Evolutionary conservation across 2,329 filamentous ascomycete genomes (phyloP).

Genomic region (Aspergillus sp.): DNA sequence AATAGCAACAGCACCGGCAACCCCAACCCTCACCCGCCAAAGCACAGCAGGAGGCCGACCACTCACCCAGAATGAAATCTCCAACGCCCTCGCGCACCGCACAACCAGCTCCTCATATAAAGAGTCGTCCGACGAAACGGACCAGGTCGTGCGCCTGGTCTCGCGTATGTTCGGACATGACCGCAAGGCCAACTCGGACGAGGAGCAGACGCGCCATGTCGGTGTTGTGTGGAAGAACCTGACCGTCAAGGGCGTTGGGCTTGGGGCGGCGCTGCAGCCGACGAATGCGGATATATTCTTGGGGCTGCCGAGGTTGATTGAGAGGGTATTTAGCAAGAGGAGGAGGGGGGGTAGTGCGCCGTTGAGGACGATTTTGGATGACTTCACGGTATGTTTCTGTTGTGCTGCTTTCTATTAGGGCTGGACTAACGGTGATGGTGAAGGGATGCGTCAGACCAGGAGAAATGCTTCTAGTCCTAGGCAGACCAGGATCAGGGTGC

Average conservation of each 20-base stretch:
- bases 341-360: slow-evolving; percentile 41
- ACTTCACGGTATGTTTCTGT: slow-evolving; percentile 48
- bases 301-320: slow-evolving; percentile 48
- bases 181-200: slow-evolving; percentile 64
- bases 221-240: slow-evolving; percentile 70
- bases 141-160: slow-evolving; percentile 51
- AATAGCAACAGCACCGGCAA: too few species aligned
- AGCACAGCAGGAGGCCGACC: neutral
- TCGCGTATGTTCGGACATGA: slow-evolving; percentile 69
- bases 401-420: neutral
- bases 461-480: slow-evolving; percentile 42
- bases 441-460: slow-evolving; percentile 43
- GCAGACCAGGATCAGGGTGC: slow-evolving; percentile 54
- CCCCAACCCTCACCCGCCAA: neutral
- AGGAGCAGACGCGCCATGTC: slow-evolving; percentile 67
- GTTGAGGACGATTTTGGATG: slow-evolving; percentile 65
- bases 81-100: slow-evolving; percentile 26
- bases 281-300: slow-evolving; percentile 59
- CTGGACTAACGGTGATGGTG: neutral
- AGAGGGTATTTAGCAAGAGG: slow-evolving; percentile 41
- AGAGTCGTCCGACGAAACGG: slow-evolving; percentile 29
- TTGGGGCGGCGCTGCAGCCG: slow-evolving; percentile 62
- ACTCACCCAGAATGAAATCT: slow-evolving; percentile 17
- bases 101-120: slow-evolving; percentile 23
- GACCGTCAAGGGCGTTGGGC: slow-evolving; percentile 68